Base-by-base conservation (phyloP, 164 flowering plant genomes). In the Magnolia officinalis region DNA sequence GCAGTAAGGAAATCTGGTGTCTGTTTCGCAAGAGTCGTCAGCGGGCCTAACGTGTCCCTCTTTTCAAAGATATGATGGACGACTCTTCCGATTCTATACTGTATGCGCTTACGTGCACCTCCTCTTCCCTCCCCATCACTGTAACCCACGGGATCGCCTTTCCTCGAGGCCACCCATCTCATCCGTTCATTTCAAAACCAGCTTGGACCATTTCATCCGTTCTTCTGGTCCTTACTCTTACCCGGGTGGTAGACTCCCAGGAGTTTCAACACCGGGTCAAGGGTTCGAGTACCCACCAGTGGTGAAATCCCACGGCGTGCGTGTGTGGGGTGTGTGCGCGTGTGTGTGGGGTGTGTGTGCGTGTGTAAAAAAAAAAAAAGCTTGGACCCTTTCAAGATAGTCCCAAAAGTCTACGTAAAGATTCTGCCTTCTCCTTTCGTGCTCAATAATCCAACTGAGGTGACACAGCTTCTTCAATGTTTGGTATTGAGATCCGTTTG, bases 11-110 rank as follows among this genome's bases (percentile, higher is more conserved):
- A 65, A 79, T 78, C 74, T 21, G 74, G 74, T 1, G 21, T 78
- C 58, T 63, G 80, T 66, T 71, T 4, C 20, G 23, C 13, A 14
- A 20, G 2, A 19, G 7, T 50, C 20, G 64, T 65, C 68, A 24
- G 23, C 26, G n/a, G 45, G 71, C 71, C 71, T 8, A 67, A 71
- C 69, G 14, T 45, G 19, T 63, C 50, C 23, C 29, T 2, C 50
- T 72, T 76, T 80, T 80, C 87, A 80, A 85, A 81, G 87, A 85
- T 83, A 73, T 14, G 83, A 37, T 65, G 81, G 83, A 80, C 83
- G 16, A 71, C 20, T 18, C 73, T 50, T 6, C 10, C n/a, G 75
- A 79, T 79, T 67, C 50, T 21, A 37, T 65, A 13, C 29, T 29
- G 8, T 16, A 14, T 21, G 20, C n/a, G 10, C 71, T 23, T 14